Percentiles rank a stretch among this genome's conserved stretches.
These are phyloP conservation scores for Diaporthe sp. DNA, from an alignment of 2,329 filamentous ascomycete species.

Conservation along the genomic window DNA sequence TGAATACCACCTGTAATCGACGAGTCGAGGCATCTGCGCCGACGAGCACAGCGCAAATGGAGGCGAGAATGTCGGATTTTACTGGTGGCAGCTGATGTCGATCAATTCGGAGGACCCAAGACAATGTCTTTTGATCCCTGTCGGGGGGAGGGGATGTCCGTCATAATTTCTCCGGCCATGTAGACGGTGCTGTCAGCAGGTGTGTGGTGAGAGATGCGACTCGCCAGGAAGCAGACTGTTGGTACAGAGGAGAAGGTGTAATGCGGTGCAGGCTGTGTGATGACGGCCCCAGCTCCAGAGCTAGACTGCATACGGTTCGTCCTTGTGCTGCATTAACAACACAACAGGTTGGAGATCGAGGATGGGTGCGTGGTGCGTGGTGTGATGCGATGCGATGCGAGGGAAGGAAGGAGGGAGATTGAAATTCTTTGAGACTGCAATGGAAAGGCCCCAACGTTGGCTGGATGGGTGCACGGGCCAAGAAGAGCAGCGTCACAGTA, in stretches of 20 bases:
- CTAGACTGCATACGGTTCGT: background rate
- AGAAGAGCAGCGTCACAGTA: background rate
- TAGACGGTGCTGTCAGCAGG: background rate
- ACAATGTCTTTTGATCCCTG: background rate
- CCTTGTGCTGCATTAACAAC: constrained; percentile 21
- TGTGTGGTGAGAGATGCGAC: constrained; percentile 4
- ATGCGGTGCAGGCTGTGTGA: background rate
- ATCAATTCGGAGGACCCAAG: background rate
- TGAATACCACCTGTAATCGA: background rate
- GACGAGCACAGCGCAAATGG: background rate
- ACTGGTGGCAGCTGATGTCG: background rate
- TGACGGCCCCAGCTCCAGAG: background rate
- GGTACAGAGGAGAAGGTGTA: background rate
- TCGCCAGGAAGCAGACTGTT: constrained; percentile 7
- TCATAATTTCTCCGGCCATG: background rate
- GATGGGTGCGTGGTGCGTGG: background rate
- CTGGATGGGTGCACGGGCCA: constrained; percentile 19
- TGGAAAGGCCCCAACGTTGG: background rate
- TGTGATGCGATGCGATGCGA: constrained; percentile 16
- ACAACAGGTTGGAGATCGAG: background rate
- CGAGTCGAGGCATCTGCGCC: background rate
- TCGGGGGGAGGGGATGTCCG: background rate
- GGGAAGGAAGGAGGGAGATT: background rate
- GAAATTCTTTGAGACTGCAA: constrained; percentile 2
- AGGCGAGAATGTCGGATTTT: background rate